Evolutionary conservation across 257 asterid genomes (phyloP).

Genomic region (Osmanthus fragrans): DNA sequence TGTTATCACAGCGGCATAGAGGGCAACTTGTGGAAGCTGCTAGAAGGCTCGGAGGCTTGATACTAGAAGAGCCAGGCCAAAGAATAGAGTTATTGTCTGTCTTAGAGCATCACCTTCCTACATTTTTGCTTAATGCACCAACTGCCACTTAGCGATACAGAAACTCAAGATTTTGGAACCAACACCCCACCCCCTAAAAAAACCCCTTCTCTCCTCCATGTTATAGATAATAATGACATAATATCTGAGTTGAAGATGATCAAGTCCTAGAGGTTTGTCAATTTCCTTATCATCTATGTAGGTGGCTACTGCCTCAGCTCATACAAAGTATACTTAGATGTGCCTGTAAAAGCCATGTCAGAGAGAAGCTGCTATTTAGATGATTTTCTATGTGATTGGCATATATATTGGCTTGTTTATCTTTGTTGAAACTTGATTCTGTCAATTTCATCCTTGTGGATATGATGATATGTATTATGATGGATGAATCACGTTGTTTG

Average conservation of each 20-base stretch:
- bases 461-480: not conserved
- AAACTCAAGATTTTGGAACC: not conserved
- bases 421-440: not conserved
- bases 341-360: constrained; percentile 16
- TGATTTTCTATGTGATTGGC: constrained; percentile 6
- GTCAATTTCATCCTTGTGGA: not conserved
- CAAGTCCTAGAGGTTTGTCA: constrained; percentile 7
- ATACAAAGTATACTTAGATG: constrained; percentile 11
- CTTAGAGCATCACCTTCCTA: constrained; percentile 81
- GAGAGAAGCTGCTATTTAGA: constrained; percentile 8
- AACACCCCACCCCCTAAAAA: constrained; percentile 5
- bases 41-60: constrained; percentile 64
- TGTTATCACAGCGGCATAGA: constrained; percentile 76
- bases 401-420: constrained; percentile 13
- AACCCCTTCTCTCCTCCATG: not conserved
- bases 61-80: constrained; percentile 56
- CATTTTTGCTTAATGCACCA: constrained; percentile 57
- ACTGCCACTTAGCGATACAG: constrained; percentile 38
- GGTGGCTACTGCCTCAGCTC: constrained; percentile 31
- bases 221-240: constrained; percentile 38
- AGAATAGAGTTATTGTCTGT: constrained; percentile 69
- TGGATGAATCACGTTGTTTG: not conserved
- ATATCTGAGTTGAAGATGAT: constrained; percentile 32
- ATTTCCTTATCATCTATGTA: constrained; percentile 13
- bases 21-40: constrained; percentile 87